Percentiles rank a stretch among this genome's conserved stretches.
Conservation (phyloP, 1,284 basidiomycete genomes). For the Ustilago crameri region DNA sequence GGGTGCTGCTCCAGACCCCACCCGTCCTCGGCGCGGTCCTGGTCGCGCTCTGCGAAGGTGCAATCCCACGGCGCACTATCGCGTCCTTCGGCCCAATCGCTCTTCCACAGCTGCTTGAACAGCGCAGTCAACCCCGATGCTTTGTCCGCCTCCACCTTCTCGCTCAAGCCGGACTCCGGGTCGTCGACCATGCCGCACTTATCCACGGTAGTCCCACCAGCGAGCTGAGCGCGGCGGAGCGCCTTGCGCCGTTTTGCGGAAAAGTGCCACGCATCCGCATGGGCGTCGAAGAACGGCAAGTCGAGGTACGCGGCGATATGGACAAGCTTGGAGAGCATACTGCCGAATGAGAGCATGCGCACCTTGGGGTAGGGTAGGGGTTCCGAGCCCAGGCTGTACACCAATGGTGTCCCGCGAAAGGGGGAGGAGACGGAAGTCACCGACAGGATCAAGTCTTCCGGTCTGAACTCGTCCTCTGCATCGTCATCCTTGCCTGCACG, state of each 20-base stretch:
- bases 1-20: conserved; percentile 20
- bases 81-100: conserved; percentile 50
- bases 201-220: not conserved
- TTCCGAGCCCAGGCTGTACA: conserved; percentile 48
- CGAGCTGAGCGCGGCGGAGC: not conserved
- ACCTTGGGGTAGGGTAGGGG: conserved; percentile 44
- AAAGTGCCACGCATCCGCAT: conserved; percentile 50
- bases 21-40: conserved; percentile 12
- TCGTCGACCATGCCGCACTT: not conserved
- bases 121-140: conserved; percentile 21
- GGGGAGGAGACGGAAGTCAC: conserved; percentile 52
- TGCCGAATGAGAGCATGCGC: conserved; percentile 44
- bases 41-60: conserved; percentile 37
- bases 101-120: conserved; percentile 35
- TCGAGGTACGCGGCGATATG: conserved; percentile 48
- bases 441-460: conserved; percentile 37
- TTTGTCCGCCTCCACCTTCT: not conserved
- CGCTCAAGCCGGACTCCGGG: not conserved
- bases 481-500: not conserved
- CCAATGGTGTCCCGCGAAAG: conserved; percentile 52
- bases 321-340: conserved; percentile 42
- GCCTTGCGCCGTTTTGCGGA: conserved; percentile 10
- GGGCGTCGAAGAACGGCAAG: conserved; percentile 40
- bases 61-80: conserved; percentile 59
- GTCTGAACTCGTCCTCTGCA: conserved; percentile 1